These are phyloP conservation scores for Xylariales sp. DNA, from an alignment of 2,329 filamentous ascomycete species.

Conservation along the genomic window DNA sequence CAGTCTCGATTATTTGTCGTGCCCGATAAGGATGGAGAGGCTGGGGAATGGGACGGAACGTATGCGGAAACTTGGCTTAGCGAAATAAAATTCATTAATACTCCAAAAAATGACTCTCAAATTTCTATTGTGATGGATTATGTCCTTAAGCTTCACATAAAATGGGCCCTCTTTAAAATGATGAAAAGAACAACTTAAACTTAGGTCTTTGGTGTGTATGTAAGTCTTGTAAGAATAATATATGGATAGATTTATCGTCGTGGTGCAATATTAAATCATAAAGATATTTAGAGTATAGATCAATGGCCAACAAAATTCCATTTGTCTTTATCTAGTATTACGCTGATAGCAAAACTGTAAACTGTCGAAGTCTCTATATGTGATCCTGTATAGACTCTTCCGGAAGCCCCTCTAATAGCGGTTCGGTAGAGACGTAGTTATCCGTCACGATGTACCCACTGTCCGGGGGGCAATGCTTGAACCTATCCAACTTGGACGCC, in stretches of 20 bases:
- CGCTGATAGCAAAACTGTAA: too few relatives aligned
- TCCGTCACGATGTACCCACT: constrained; percentile 34
- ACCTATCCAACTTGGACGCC: constrained; percentile 30
- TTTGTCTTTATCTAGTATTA: too few relatives aligned
- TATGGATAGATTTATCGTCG: too few relatives aligned
- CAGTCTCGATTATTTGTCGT: neutral
- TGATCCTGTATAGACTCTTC: constrained; percentile 31
- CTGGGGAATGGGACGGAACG: neutral
- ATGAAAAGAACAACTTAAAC: too few relatives aligned
- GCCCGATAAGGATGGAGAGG: neutral
- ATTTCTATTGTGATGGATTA: too few relatives aligned
- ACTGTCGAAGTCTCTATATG: neutral
- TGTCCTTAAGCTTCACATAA: too few relatives aligned
- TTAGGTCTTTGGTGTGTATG: too few relatives aligned
- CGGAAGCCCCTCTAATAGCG: constrained; percentile 32
- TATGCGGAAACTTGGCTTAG: neutral
- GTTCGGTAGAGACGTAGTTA: constrained; percentile 29
- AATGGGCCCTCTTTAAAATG: too few relatives aligned
- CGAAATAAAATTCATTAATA: neutral
- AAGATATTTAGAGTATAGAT: too few relatives aligned
- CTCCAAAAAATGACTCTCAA: neutral
- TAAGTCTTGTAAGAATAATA: too few relatives aligned
- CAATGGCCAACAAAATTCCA: too few relatives aligned
- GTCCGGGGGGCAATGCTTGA: constrained; percentile 36
- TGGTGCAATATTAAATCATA: too few relatives aligned